These are phyloP conservation scores for Nadsonia fulvescens DNA, from an alignment of 805 yeast genomes.

Conservation along the genomic window DNA sequence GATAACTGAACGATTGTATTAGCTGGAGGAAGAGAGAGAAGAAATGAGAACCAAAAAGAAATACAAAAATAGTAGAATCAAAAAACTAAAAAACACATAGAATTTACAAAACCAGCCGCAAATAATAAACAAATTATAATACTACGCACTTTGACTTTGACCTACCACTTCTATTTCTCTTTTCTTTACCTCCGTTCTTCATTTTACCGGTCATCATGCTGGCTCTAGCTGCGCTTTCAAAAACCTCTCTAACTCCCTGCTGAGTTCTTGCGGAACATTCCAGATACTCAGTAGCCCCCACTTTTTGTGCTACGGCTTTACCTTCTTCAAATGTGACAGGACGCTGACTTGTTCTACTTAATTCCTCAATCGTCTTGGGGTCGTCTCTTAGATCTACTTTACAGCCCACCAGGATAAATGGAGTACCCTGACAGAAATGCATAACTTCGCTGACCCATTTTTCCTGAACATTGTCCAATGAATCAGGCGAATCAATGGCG, in stretches of 20 bases:
- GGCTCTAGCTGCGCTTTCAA: constrained; percentile 84
- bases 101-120: no score
- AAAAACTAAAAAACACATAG: no score
- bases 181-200: no score
- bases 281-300: constrained; percentile 69
- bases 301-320: constrained; percentile 70
- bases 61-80: no score
- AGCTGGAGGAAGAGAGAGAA: no score
- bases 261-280: constrained; percentile 90
- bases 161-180: no score
- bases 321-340: constrained; percentile 77
- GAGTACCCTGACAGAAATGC: constrained; percentile 88
- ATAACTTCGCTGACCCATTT: constrained; percentile 89
- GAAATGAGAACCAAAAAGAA: no score
- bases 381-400: constrained; percentile 79
- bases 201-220: no score
- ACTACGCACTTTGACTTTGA: no score
- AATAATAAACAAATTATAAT: no score
- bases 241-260: constrained; percentile 83
- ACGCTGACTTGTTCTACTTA: constrained; percentile 55
- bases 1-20: no score
- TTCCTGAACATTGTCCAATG: constrained; percentile 83
- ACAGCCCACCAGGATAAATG: constrained; percentile 83
- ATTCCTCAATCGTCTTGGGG: constrained; percentile 53
- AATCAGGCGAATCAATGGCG: constrained; percentile 79